Conservation (phyloP, 768 basidiomycete genomes). For the Obba rivulosa region DNA sequence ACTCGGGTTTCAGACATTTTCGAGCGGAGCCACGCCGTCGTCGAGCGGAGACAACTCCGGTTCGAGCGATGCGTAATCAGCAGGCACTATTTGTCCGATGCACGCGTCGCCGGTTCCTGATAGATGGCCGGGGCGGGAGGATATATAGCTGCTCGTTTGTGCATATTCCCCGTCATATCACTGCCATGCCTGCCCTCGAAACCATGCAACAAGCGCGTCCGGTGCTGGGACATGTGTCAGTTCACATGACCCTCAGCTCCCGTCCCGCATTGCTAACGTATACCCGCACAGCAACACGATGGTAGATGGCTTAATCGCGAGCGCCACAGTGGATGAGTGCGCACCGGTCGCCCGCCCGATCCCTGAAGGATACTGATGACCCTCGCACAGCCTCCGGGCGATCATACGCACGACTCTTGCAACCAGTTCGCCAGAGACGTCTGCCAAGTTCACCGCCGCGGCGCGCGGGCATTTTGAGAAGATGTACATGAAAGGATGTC, state of each 20-base stretch:
- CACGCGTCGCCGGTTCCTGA: too few species aligned
- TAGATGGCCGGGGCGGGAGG: too few species aligned
- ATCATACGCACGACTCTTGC: constrained; percentile 65
- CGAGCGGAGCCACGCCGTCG: too few species aligned
- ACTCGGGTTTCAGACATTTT: too few species aligned
- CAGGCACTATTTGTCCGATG: too few species aligned
- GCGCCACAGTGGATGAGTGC: constrained; percentile 66
- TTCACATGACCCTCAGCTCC: not conserved
- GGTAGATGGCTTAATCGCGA: constrained; percentile 76
- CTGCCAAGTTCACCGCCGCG: constrained; percentile 54
- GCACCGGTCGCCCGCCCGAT: constrained; percentile 26
- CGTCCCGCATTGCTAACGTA: not conserved
- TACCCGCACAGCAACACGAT: constrained; percentile 51
- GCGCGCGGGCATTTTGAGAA: constrained; percentile 56
- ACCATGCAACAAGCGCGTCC: constrained; percentile 1
- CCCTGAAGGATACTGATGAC: constrained; percentile 4
- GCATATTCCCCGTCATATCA: not conserved
- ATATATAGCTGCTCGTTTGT: too few species aligned
- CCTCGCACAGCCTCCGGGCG: constrained; percentile 57
- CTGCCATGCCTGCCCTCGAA: constrained; percentile 7
- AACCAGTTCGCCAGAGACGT: constrained; percentile 56
- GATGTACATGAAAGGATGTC: constrained; percentile 30
- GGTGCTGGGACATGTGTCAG: constrained; percentile 16
- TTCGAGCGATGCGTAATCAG: too few species aligned
- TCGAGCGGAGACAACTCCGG: too few species aligned